Base-by-base conservation (phyloP, 768 basidiomycete species). In the Omphalotus guepiniiformis region DNA sequence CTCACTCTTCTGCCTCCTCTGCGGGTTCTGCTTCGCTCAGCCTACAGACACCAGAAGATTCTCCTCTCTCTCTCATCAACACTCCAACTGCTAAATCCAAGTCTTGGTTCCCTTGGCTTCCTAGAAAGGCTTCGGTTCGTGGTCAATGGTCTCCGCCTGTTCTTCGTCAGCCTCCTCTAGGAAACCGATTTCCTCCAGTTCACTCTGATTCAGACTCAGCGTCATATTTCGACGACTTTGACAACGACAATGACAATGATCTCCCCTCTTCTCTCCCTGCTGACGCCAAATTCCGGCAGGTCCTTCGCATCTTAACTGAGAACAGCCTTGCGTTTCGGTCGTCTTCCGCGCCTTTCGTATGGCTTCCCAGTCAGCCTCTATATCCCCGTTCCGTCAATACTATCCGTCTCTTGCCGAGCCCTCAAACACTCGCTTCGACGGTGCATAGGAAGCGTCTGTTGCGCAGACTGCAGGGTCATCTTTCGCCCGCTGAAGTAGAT, bases 301-400 rank as follows among this genome's bases (percentile, higher is more conserved):
- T 72, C 57, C 61, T 79, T 45, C 63, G 62, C 23, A 59, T 61
- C 19, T 58, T 76, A 52, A 74, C 77, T 50, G 62, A 63, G 53
- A 80, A 76, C 62, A 70, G 69, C 47, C 70, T 83, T 40, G 51
- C 62, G 19, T 65, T 65, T 39, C 59, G 67, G 21, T 58, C 62
- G 35, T 64, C 71, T 19, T 65, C 72, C 3, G 68, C 80, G 5
- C 84, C 84, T 15, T 71, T 84, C 55, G 58, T 73, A 42, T 69
- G 70, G 42, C 54, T 59, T 21, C 51, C 68, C 42, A 62, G 61
- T 46, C 45, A 58, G 42, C 64, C 69, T 28, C 54, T 68, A 30
- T 84, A 75, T 59, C 82, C 82, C 49, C 78, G 78, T 25, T 84
- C 83, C n/a, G 73, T 65, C 48, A 78, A 81, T 55, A 55, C 55